Evolutionary conservation across 805 yeast genomes (phyloP).

Genomic region (Metschnikowia borealis): DNA sequence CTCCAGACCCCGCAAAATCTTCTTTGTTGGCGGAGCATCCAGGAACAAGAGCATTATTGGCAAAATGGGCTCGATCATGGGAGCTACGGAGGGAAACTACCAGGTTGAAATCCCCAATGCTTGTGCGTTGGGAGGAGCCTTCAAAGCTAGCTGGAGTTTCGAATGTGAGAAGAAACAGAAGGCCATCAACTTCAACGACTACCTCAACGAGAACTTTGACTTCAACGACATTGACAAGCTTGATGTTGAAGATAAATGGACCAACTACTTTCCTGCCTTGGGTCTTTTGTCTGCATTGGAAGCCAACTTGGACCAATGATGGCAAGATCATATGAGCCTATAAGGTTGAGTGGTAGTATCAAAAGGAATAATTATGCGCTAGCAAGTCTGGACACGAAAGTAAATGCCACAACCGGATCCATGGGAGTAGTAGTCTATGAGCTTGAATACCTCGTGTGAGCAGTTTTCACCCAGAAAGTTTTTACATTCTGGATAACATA

Average conservation of each 20-base stretch:
- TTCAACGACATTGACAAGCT: slow-evolving; percentile 48
- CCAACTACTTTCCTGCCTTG: slow-evolving; percentile 47
- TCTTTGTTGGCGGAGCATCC: slow-evolving; percentile 87
- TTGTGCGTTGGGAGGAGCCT: slow-evolving; percentile 90
- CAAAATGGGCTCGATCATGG: slow-evolving; percentile 68
- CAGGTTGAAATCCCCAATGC: slow-evolving; percentile 80
- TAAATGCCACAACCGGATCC: slow-evolving; percentile 29
- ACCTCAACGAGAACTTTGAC: slow-evolving; percentile 29
- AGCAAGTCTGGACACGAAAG: slow-evolving; percentile 25
- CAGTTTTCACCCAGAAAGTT: slow-evolving; percentile 16
- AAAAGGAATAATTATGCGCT: no score
- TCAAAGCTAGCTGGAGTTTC: slow-evolving; percentile 73
- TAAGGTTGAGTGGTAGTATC: background rate
- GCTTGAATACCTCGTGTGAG: slow-evolving; percentile 10
- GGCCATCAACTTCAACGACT: slow-evolving; percentile 44
- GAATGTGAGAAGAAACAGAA: slow-evolving; percentile 26
- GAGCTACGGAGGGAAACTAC: slow-evolving; percentile 61
- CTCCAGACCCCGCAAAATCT: slow-evolving; percentile 62
- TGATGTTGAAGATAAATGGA: slow-evolving; percentile 43
- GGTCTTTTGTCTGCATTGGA: slow-evolving; percentile 50
- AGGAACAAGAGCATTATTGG: slow-evolving; percentile 63
- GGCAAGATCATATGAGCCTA: background rate
- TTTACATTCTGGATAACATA: slow-evolving; percentile 20
- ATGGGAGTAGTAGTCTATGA: slow-evolving; percentile 23
- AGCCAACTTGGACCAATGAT: slow-evolving; percentile 11